A percentile compares a stretch with the other conserved stretches of the same genome.
Evolutionary conservation across 352 stramenopile species (phyloP).

Genomic region (Pythium dissotocum): DNA sequence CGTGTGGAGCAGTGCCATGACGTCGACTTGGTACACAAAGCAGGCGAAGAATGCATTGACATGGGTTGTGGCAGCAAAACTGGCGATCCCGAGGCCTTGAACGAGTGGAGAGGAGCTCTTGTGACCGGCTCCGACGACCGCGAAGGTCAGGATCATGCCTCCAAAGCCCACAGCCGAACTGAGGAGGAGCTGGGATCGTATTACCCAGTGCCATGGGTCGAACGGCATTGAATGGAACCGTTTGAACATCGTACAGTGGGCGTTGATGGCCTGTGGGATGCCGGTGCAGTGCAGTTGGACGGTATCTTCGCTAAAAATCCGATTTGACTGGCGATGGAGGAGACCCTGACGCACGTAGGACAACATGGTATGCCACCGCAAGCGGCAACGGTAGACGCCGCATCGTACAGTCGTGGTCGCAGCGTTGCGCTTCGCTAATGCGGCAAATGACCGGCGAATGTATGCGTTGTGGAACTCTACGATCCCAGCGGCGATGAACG

Average conservation of each 20-base stretch:
- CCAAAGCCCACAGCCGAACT: not conserved
- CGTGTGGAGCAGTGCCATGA: constrained; percentile 9
- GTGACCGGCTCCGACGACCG: not conserved
- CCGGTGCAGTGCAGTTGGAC: constrained; percentile 5
- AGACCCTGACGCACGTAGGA: not conserved
- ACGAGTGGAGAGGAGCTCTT: not conserved
- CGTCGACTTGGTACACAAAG: constrained; percentile 18
- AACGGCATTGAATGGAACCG: not conserved
- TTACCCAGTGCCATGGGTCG: not conserved
- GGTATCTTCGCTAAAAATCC: not conserved
- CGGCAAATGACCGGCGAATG: not conserved
- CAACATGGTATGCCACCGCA: not conserved
- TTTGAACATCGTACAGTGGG: not conserved
- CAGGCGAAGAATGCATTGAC: constrained; percentile 1
- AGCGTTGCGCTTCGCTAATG: not conserved
- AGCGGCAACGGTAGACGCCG: not conserved
- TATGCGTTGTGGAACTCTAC: constrained; percentile 5
- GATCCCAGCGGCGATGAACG: not conserved
- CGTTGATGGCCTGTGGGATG: constrained; percentile 1
- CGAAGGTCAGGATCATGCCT: not conserved
- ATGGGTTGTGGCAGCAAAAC: not conserved
- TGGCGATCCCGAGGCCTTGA: not conserved
- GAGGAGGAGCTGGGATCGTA: not conserved
- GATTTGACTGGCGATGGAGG: not conserved
- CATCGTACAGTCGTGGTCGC: not conserved